These are phyloP conservation scores for Backusella macrospora DNA, from an alignment of 192 early-diverging fungal species.

Conservation along the genomic window DNA sequence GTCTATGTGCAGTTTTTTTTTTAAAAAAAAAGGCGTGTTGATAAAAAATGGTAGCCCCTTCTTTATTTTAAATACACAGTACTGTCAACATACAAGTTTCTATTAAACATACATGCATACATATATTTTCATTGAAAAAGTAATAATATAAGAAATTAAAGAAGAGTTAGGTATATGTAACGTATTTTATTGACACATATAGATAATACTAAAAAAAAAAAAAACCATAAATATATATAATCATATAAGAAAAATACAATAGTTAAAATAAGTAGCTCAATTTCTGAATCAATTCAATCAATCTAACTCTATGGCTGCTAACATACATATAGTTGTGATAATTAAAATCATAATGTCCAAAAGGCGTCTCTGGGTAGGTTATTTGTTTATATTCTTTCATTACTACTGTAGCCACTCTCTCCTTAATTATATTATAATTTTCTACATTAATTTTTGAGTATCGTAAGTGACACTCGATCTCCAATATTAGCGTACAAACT, in stretches of 20 bases:
- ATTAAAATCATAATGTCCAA: background rate
- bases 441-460: background rate
- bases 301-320: background rate
- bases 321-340: background rate
- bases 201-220: background rate
- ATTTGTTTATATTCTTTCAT: background rate
- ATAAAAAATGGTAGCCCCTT: background rate
- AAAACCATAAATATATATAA: background rate
- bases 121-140: background rate
- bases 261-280: background rate
- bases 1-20: background rate
- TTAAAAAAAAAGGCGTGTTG: background rate
- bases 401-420: background rate
- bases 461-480: background rate
- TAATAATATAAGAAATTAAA: background rate
- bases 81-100: background rate
- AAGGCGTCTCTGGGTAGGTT: background rate
- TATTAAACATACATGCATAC: background rate
- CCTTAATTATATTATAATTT: background rate
- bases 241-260: background rate
- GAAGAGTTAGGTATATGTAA: background rate
- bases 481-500: background rate
- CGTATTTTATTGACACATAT: background rate
- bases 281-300: slow-evolving; percentile 2
- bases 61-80: background rate